Conservation (phyloP, 345 rosid species). For the Acer campestre region DNA sequence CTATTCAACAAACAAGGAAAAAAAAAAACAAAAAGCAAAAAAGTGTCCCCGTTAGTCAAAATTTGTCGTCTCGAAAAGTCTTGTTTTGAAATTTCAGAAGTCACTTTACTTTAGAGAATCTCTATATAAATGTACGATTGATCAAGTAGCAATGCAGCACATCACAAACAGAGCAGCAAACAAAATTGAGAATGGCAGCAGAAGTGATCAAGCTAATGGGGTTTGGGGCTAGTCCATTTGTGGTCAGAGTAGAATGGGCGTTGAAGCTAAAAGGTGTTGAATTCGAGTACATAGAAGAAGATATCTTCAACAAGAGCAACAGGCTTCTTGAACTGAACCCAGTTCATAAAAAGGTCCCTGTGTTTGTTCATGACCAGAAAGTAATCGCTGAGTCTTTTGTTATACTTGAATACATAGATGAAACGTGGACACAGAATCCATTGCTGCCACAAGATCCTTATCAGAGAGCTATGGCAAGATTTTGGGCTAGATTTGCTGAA, state of each 20-base stretch:
- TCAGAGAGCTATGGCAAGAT: conserved; percentile 37
- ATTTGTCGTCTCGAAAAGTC: background rate
- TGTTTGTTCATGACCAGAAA: conserved; percentile 25
- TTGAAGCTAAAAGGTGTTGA: conserved; percentile 28
- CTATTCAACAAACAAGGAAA: too few relatives aligned
- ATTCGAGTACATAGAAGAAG: conserved; percentile 21
- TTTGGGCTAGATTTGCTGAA: conserved; percentile 41
- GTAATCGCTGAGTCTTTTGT: conserved; percentile 26
- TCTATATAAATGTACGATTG: background rate
- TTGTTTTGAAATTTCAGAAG: background rate
- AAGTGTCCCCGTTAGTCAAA: background rate
- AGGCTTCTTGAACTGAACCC: conserved; percentile 26
- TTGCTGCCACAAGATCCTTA: conserved; percentile 43
- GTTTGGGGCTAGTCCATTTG: conserved; percentile 7
- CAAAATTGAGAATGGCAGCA: background rate
- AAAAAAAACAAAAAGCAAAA: too few relatives aligned
- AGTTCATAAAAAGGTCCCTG: conserved; percentile 27
- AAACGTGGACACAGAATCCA: conserved; percentile 38
- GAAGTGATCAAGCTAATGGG: conserved; percentile 10
- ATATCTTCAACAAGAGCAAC: conserved; percentile 12
- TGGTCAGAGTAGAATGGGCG: conserved; percentile 21
- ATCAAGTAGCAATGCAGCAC: too few relatives aligned
- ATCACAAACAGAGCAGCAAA: background rate
- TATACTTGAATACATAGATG: conserved; percentile 41
- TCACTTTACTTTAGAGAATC: background rate